Conservation (phyloP, 306 rosid species). For the Prinsepia uniflora region DNA sequence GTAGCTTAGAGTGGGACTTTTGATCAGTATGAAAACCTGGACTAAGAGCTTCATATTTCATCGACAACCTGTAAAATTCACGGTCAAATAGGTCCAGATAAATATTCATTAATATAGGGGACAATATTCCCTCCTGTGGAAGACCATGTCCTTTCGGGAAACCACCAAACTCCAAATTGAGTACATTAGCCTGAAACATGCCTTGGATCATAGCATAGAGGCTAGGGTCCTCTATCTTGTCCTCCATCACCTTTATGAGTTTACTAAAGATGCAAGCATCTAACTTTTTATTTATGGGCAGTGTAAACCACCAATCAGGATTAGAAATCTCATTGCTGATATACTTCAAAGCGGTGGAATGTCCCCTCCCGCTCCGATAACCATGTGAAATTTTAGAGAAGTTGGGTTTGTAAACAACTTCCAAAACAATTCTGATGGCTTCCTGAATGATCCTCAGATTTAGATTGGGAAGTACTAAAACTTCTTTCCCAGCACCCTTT, state of each 20-base stretch:
- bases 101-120: constrained; percentile 80
- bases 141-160: constrained; percentile 87
- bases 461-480: constrained; percentile 68
- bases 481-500: constrained; percentile 47
- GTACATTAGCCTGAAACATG: constrained; percentile 66
- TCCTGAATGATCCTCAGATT: constrained; percentile 73
- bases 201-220: constrained; percentile 43
- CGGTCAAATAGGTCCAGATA: constrained; percentile 75
- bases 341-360: constrained; percentile 57
- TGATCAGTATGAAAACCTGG: constrained; percentile 22
- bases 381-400: constrained; percentile 89
- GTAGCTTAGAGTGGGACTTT: constrained; percentile 54
- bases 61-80: constrained; percentile 71
- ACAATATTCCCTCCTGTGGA: constrained; percentile 86
- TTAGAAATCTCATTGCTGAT: constrained; percentile 51
- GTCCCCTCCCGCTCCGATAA: constrained; percentile 84
- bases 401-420: constrained; percentile 71
- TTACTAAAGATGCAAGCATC: constrained; percentile 52
- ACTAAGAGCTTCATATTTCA: constrained; percentile 74
- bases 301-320: constrained; percentile 86
- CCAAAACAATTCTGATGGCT: constrained; percentile 71
- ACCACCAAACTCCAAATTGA: constrained; percentile 87
- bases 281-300: constrained; percentile 49
- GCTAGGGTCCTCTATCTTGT: constrained; percentile 62
- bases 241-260: constrained; percentile 60